Conservation (phyloP, 805 yeast genomes). For the Nematodospora valgi region DNA sequence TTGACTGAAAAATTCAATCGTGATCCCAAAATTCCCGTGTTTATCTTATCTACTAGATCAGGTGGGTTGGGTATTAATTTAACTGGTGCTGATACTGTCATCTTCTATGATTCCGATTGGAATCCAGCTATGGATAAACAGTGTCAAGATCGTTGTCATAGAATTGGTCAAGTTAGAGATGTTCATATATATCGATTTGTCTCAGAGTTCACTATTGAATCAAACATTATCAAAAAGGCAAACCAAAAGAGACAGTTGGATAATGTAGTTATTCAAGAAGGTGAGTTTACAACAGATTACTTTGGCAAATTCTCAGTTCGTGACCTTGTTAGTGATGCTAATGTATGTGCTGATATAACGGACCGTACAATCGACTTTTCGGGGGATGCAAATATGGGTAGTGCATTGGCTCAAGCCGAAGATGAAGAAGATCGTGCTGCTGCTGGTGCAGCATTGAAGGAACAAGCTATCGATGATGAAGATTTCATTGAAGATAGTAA, state of each 20-base stretch:
- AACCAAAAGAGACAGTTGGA: slow-evolving; percentile 92
- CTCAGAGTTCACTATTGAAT: slow-evolving; percentile 93
- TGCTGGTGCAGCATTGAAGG: slow-evolving; percentile 84
- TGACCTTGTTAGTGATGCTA: slow-evolving; percentile 72
- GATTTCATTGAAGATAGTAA: slow-evolving; percentile 52
- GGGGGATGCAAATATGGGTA: slow-evolving; percentile 46
- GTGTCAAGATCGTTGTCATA: slow-evolving; percentile 98
- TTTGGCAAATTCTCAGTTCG: slow-evolving; percentile 82
- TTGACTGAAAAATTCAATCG: slow-evolving; percentile 89
- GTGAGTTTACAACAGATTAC: slow-evolving; percentile 97
- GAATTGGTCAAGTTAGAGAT: slow-evolving; percentile 97
- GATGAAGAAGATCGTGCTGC: slow-evolving; percentile 91
- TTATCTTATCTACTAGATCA: slow-evolving; percentile 90
- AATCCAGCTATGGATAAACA: slow-evolving; percentile 99
- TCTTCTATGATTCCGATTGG: slow-evolving; percentile 98
- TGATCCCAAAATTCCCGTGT: slow-evolving; percentile 83
- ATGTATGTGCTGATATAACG: slow-evolving; percentile 32
- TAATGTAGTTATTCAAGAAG: slow-evolving; percentile 94
- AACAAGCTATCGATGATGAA: slow-evolving; percentile 83
- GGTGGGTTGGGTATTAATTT: slow-evolving; percentile 98
- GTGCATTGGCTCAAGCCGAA: slow-evolving; percentile 84
- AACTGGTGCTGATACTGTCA: slow-evolving; percentile 98
- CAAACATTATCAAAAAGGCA: slow-evolving; percentile 89
- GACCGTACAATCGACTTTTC: slow-evolving; percentile 36
- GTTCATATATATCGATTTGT: slow-evolving; percentile 97